These are phyloP conservation scores for Anaeromyces robustus DNA, from an alignment of 192 early-diverging fungal genomes.

Conservation along the genomic window DNA sequence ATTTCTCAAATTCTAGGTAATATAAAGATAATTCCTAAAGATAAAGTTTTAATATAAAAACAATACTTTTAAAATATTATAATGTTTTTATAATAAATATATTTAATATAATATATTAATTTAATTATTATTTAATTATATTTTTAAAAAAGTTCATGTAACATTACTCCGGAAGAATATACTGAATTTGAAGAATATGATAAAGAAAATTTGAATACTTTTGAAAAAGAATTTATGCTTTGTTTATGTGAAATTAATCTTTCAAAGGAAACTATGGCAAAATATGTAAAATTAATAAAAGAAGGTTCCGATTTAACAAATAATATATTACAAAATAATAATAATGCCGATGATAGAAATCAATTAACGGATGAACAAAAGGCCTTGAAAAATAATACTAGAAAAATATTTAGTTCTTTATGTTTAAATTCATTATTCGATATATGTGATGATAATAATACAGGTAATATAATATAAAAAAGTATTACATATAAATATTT, in stretches of 20 bases:
- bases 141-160: slow-evolving; percentile 24
- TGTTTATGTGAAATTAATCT: slow-evolving; percentile 51
- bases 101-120: slow-evolving; percentile 1
- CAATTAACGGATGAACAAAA: no score
- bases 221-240: slow-evolving; percentile 50
- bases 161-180: slow-evolving; percentile 37
- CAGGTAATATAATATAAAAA: no score
- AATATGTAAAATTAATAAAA: slow-evolving; percentile 37
- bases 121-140: not conserved
- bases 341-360: no score
- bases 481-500: no score
- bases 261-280: slow-evolving; percentile 28
- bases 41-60: no score
- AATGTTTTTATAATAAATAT: slow-evolving; percentile 5
- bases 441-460: not conserved
- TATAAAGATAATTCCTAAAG: no score
- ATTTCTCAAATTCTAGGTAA: slow-evolving; percentile 15
- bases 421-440: not conserved
- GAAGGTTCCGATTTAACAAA: slow-evolving; percentile 21
- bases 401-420: not conserved
- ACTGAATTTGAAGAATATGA: slow-evolving; percentile 59
- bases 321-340: not conserved
- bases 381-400: not conserved
- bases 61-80: no score
- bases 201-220: slow-evolving; percentile 39